Conservation (phyloP, 202 grass and related monocot genomes). For the Schoenoplectus triqueter region DNA sequence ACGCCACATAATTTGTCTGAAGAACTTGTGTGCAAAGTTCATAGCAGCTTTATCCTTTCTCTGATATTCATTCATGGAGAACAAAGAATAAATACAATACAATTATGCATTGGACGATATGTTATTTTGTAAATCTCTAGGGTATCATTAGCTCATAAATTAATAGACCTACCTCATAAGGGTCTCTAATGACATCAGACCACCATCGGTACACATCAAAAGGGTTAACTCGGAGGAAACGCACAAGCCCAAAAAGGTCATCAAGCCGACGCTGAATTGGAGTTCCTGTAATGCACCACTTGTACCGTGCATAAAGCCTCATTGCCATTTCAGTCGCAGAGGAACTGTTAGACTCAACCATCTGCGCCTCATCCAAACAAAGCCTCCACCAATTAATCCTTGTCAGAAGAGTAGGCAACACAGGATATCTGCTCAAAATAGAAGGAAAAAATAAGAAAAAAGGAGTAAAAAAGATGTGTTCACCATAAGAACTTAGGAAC, state of each 20-base stretch:
- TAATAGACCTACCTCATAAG: conserved; percentile 80
- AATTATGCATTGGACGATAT: conserved; percentile 36
- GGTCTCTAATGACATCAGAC: conserved; percentile 86
- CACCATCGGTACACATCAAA: conserved; percentile 96
- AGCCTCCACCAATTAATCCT: conserved; percentile 93
- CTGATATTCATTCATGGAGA: conserved; percentile 58
- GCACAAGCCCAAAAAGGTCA: conserved; percentile 87
- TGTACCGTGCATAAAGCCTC: conserved; percentile 74
- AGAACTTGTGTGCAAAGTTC: conserved; percentile 76
- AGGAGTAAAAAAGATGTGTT: not conserved
- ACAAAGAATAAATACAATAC: conserved; percentile 42
- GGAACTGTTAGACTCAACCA: conserved; percentile 87
- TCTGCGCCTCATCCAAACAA: conserved; percentile 98
- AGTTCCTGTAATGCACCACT: conserved; percentile 92
- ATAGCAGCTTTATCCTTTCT: conserved; percentile 69
- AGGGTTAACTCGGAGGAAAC: conserved; percentile 73
- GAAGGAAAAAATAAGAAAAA: not conserved
- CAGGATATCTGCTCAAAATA: conserved; percentile 64
- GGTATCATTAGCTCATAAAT: conserved; percentile 11
- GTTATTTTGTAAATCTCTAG: not conserved
- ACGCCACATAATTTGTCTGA: conserved; percentile 94
- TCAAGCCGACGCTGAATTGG: conserved; percentile 85
- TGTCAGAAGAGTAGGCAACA: conserved; percentile 87
- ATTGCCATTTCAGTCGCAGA: conserved; percentile 94
- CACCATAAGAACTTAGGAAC: not conserved